Evolutionary conservation across 305 asterid species (phyloP).

Genomic region (Rubia peregrina): DNA sequence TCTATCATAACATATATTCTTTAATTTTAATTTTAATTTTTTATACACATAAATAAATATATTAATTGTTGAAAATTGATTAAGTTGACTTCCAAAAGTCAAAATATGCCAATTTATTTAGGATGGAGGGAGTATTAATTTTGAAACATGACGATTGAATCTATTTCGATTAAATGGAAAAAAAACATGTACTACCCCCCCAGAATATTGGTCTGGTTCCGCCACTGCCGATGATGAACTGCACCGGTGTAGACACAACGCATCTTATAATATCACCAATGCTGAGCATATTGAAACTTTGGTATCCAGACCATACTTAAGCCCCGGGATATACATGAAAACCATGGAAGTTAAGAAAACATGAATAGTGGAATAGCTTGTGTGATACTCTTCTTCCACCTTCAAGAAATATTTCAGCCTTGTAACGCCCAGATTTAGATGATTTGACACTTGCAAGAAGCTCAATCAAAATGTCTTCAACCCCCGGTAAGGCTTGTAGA

Average conservation of each 20-base stretch:
- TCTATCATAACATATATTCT: no score
- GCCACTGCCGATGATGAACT: slow-evolving; percentile 82
- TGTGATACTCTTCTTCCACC: slow-evolving; percentile 38
- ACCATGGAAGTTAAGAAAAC: slow-evolving; percentile 70
- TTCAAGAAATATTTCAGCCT: slow-evolving; percentile 63
- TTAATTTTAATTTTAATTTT: no score
- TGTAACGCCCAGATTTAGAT: slow-evolving; percentile 47
- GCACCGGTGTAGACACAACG: slow-evolving; percentile 70
- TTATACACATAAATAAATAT: no score
- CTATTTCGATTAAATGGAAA: no score
- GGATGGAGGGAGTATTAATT: no score
- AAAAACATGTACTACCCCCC: no score
- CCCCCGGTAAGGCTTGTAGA: slow-evolving; percentile 62
- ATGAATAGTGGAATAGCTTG: slow-evolving; percentile 55
- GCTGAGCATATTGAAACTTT: slow-evolving; percentile 52
- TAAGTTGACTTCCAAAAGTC: no score
- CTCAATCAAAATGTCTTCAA: slow-evolving; percentile 39
- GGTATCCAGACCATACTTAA: slow-evolving; percentile 39
- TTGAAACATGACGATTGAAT: no score
- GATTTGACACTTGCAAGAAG: slow-evolving; percentile 54
- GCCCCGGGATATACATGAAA: slow-evolving; percentile 64
- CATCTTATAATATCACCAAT: slow-evolving; percentile 53
- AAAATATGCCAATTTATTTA: no score
- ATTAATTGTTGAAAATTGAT: no score
- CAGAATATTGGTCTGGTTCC: no score